Evolutionary conservation across 225 moss, liverwort and hornwort genomes (phyloP).

Genomic region (Ulota crispa): DNA sequence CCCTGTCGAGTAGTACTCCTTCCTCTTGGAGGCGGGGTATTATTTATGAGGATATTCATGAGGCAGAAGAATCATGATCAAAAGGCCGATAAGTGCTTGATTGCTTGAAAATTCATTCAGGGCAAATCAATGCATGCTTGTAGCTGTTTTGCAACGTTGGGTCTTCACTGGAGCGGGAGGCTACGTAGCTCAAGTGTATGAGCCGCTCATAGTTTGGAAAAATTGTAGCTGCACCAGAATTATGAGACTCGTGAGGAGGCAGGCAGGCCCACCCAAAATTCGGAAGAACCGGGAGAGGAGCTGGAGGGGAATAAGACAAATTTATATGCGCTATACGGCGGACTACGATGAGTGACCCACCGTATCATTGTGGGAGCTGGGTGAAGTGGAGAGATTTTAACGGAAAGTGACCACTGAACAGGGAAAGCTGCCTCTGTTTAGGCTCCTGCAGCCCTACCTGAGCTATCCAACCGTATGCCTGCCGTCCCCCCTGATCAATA

Average conservation of each 20-base stretch:
- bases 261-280: constrained; percentile 23
- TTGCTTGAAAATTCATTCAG: constrained; percentile 12
- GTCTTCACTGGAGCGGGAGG: constrained; percentile 18
- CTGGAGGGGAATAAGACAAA: constrained; percentile 39
- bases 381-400: constrained; percentile 55
- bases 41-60: constrained; percentile 2
- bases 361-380: constrained; percentile 49
- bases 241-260: constrained; percentile 12
- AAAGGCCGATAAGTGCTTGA: constrained; percentile 23
- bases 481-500: neutral
- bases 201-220: constrained; percentile 3
- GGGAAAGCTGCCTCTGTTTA: constrained; percentile 27
- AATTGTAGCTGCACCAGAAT: constrained; percentile 3
- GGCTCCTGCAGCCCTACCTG: constrained; percentile 4
- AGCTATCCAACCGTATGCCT: constrained; percentile 30
- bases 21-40: constrained; percentile 1
- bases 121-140: constrained; percentile 20
- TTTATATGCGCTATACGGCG: constrained; percentile 47
- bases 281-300: constrained; percentile 18
- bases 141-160: neutral
- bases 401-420: constrained; percentile 37
- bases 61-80: constrained; percentile 27
- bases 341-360: constrained; percentile 48
- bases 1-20: constrained; percentile 15
- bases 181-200: constrained; percentile 2